These are phyloP conservation scores for Eimeria tenella DNA, from an alignment of 169 alveolate species.

Conservation along the genomic window DNA sequence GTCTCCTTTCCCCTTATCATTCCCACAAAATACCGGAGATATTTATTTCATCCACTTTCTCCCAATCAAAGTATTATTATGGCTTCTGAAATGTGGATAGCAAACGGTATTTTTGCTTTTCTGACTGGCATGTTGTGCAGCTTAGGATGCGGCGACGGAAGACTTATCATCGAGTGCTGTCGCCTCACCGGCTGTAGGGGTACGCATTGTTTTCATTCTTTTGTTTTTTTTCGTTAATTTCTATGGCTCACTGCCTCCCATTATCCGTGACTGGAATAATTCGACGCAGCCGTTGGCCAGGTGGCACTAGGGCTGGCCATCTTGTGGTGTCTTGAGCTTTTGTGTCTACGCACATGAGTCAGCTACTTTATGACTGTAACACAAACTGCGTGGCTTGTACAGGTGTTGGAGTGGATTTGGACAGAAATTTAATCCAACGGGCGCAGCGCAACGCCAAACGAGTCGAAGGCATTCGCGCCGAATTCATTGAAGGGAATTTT, in stretches of 20 bases:
- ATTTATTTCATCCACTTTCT: not conserved
- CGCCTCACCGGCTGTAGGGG: conserved; percentile 47
- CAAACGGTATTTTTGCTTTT: not conserved
- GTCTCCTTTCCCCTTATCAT: not conserved
- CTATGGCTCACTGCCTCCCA: not conserved
- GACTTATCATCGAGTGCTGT: conserved; percentile 70
- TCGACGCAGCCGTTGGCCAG: too few species aligned
- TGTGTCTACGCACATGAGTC: too few species aligned
- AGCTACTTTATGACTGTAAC: too few species aligned
- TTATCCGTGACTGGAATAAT: too few species aligned
- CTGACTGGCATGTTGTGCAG: not conserved
- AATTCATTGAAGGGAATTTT: not conserved
- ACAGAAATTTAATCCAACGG: not conserved
- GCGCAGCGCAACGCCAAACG: conserved; percentile 51
- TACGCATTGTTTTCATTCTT: not conserved
- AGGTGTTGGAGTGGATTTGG: conserved; percentile 73
- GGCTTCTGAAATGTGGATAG: not conserved
- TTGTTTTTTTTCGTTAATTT: not conserved
- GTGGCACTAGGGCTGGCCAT: too few species aligned
- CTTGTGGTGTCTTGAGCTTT: too few species aligned
- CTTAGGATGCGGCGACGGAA: conserved; percentile 79
- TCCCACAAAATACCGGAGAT: too few species aligned
- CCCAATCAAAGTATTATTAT: not conserved
- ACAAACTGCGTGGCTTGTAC: not conserved
- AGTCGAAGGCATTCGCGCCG: not conserved